Conservation (phyloP, 192 early-diverging fungal species). For the Lunasporangiospora selenospora region DNA sequence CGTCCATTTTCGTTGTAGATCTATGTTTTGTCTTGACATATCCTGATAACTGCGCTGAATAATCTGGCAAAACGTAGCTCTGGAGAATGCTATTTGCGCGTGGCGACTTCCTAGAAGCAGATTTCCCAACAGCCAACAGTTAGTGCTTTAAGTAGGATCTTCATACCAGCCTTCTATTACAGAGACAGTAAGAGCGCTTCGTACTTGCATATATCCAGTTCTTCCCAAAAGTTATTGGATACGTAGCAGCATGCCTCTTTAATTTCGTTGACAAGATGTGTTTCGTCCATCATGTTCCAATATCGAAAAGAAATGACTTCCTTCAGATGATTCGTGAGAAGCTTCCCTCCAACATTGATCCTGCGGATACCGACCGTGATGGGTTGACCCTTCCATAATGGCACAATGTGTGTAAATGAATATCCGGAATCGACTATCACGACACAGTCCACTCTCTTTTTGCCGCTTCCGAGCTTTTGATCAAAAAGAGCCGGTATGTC, state of each 20-base stretch:
- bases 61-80: slow-evolving; percentile 76
- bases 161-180: not conserved
- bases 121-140: not conserved
- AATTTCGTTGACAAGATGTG: slow-evolving; percentile 81
- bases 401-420: slow-evolving; percentile 82
- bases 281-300: slow-evolving; percentile 96
- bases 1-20: slow-evolving; percentile 9
- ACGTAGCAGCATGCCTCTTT: slow-evolving; percentile 88
- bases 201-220: slow-evolving; percentile 70
- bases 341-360: slow-evolving; percentile 86
- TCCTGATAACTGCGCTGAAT: slow-evolving; percentile 55
- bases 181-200: not conserved
- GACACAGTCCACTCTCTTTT: slow-evolving; percentile 61
- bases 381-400: slow-evolving; percentile 63
- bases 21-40: slow-evolving; percentile 55
- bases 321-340: slow-evolving; percentile 88
- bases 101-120: slow-evolving; percentile 43
- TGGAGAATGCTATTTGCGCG: slow-evolving; percentile 58
- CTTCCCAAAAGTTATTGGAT: slow-evolving; percentile 67
- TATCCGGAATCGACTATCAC: slow-evolving; percentile 84
- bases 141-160: not conserved
- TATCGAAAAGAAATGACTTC: slow-evolving; percentile 92
- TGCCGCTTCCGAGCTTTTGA: slow-evolving; percentile 27
- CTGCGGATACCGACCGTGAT: slow-evolving; percentile 65
- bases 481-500: slow-evolving; percentile 52